Evolutionary conservation across 177 flowering plant species (phyloP), one percentile per base, ranked within the genome.

Genomic region (Telopea speciosissima): DNA sequence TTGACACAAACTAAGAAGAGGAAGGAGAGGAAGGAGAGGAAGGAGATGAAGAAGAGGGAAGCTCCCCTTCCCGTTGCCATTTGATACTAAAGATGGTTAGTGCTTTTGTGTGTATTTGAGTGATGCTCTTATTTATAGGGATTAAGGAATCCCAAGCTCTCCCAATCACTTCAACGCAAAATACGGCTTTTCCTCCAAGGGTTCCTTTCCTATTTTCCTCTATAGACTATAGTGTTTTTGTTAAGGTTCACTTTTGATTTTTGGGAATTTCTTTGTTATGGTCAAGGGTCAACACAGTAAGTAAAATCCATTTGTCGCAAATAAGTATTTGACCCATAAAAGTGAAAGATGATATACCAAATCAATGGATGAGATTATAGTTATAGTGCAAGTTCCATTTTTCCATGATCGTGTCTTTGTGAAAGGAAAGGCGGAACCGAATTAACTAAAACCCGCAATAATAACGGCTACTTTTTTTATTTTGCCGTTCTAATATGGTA

Each of bases 111-210:
- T 42, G n/a, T 21, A 8, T 19, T 59, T 16, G 14, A 23, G 26
- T 25, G 52, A 13, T 24, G 8, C 52, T 68, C n/a, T 12, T 17
- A 54, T 24, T 24, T 76, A 72, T 76, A 72, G 54, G 67, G 49
- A 33, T 23, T n/a, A 26, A 14, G 60, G 11, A 13, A 11, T 11
- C 64, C 54, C 42, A 13, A 63, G 68, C 49, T 56, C 49, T 56
- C 28, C 45, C 66, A 36, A 66, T 28, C 22, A 58, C 52, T 56
- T 5, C 56, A 59, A 67, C 78, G 78, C 76, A 75, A 75, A 72
- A 62, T 72, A 23, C 62, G 81, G 81, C 78, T 79, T 79, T 70
- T 68, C 52, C 70, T 56, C 42, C 7, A 9, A 70, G 7, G 33
- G 12, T 3, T 42, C 17, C 25, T 14, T 63, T 10, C 5, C 58